A percentile compares a stretch with the other conserved stretches of the same genome.
Evolutionary conservation across 768 basidiomycete species (phyloP).

Genomic region (Tricholoma terreum): DNA sequence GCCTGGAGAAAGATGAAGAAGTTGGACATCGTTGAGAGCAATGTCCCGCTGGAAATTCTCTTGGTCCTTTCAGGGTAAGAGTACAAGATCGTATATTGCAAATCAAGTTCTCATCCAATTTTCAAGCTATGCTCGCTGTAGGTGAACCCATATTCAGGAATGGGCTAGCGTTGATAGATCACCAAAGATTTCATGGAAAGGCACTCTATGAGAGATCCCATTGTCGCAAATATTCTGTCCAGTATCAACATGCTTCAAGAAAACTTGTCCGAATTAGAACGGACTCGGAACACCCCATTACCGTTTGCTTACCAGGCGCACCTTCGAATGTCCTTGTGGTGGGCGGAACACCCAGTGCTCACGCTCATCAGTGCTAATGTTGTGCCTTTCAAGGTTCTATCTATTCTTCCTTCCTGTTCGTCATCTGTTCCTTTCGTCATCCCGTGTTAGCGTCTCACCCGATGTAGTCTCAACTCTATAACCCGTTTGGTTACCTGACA

Average conservation of each 20-base stretch:
- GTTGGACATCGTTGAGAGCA: conserved; percentile 44
- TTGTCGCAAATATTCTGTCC: conserved; percentile 46
- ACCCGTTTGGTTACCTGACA: conserved; percentile 39
- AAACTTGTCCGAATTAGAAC: conserved; percentile 54
- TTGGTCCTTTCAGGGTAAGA: conserved; percentile 49
- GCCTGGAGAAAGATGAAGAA: conserved; percentile 31
- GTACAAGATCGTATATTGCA: neutral
- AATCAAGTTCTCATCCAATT: conserved; percentile 5
- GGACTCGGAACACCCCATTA: conserved; percentile 61
- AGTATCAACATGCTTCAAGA: conserved; percentile 52
- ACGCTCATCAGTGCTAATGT: neutral
- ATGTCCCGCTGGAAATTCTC: conserved; percentile 60
- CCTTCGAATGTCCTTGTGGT: conserved; percentile 61
- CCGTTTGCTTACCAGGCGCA: conserved; percentile 73
- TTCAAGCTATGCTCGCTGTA: conserved; percentile 43
- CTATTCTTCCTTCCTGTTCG: conserved; percentile 35
- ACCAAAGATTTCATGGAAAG: conserved; percentile 40
- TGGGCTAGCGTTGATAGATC: neutral
- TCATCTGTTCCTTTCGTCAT: conserved; percentile 24
- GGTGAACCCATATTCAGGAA: conserved; percentile 4
- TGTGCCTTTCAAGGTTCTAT: conserved; percentile 20
- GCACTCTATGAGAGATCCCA: conserved; percentile 44
- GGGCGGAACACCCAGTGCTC: conserved; percentile 16
- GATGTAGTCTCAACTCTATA: conserved; percentile 48
- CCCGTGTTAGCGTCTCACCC: conserved; percentile 14